Conservation (phyloP, 495 filamentous ascomycete species). For the Zalerion maritima region DNA sequence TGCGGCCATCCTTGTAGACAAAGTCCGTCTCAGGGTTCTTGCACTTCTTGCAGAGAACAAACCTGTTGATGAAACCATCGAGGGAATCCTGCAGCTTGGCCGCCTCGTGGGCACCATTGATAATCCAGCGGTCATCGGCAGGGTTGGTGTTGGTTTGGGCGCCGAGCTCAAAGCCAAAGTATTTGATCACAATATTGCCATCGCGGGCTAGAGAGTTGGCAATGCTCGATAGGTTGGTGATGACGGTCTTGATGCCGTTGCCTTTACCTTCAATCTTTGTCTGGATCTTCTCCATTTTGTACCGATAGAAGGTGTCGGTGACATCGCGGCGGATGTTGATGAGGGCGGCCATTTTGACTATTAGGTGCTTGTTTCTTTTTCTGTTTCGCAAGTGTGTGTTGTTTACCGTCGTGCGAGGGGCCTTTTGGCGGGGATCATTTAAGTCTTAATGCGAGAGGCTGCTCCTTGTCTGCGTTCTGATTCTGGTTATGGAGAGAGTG, state of each 20-base stretch:
- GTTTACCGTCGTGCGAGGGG: conserved; percentile 1
- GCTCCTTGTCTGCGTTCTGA: conserved; percentile 1
- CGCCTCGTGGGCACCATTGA: conserved; percentile 96
- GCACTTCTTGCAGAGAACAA: conserved; percentile 98
- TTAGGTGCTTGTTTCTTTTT: conserved; percentile 11
- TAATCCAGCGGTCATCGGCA: conserved; percentile 97
- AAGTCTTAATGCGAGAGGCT: conserved; percentile 22
- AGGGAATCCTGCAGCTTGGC: conserved; percentile 95
- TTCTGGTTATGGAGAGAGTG: conserved; percentile 6
- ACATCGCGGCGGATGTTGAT: conserved; percentile 99
- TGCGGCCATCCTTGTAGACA: conserved; percentile 79
- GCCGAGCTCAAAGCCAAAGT: conserved; percentile 97
- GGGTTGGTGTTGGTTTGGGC: conserved; percentile 97
- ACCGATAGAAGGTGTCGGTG: conserved; percentile 97
- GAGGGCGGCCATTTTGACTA: conserved; percentile 62
- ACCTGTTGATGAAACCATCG: conserved; percentile 94
- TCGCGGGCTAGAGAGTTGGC: conserved; percentile 84
- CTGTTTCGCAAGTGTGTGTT: background rate
- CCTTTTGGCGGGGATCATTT: conserved; percentile 24
- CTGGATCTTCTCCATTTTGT: conserved; percentile 98
- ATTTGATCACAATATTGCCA: conserved; percentile 94
- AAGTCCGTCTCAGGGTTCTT: conserved; percentile 98
- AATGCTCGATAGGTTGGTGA: conserved; percentile 94
- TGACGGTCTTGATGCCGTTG: conserved; percentile 92
- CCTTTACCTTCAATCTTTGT: conserved; percentile 99